These are phyloP conservation scores for Brasilioporus rufonigricans DNA, from an alignment of 768 basidiomycete genomes.

Conservation along the genomic window DNA sequence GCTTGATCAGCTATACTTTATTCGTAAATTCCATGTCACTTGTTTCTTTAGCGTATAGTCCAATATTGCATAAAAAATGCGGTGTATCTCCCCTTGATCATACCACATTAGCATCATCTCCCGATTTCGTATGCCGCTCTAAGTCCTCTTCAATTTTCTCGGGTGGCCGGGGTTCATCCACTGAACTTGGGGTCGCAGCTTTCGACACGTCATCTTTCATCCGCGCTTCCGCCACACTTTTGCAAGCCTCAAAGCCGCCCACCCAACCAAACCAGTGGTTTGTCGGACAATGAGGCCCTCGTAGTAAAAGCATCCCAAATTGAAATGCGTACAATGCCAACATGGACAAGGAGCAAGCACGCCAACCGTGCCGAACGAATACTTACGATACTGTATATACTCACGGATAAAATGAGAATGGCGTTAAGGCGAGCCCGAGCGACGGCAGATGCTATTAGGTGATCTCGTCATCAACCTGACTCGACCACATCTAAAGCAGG, in stretches of 20 bases:
- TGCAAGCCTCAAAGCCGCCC: slow-evolving; percentile 50
- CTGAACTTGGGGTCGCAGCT: neutral
- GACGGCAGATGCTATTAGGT: slow-evolving; percentile 31
- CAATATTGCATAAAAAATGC: neutral
- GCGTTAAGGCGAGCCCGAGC: slow-evolving; percentile 77
- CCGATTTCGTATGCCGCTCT: neutral
- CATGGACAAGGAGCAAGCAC: slow-evolving; percentile 57
- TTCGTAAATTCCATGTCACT: neutral
- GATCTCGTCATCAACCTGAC: neutral
- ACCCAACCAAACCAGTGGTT: slow-evolving; percentile 62
- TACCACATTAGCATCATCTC: neutral
- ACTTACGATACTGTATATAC: slow-evolving; percentile 33
- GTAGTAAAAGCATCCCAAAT: slow-evolving; percentile 52
- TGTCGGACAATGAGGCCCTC: slow-evolving; percentile 61
- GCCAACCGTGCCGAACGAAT: slow-evolving; percentile 71
- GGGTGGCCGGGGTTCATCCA: neutral
- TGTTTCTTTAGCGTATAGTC: neutral
- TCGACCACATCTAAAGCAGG: neutral
- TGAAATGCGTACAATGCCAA: slow-evolving; percentile 58
- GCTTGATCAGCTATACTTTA: neutral
- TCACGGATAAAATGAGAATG: slow-evolving; percentile 65
- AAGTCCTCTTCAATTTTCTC: slow-evolving; percentile 11
- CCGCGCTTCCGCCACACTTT: slow-evolving; percentile 30
- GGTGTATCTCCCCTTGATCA: neutral
- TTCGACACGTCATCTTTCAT: neutral